Base-by-base conservation (phyloP, 495 filamentous ascomycete species). In the Penicillium turbatum region DNA sequence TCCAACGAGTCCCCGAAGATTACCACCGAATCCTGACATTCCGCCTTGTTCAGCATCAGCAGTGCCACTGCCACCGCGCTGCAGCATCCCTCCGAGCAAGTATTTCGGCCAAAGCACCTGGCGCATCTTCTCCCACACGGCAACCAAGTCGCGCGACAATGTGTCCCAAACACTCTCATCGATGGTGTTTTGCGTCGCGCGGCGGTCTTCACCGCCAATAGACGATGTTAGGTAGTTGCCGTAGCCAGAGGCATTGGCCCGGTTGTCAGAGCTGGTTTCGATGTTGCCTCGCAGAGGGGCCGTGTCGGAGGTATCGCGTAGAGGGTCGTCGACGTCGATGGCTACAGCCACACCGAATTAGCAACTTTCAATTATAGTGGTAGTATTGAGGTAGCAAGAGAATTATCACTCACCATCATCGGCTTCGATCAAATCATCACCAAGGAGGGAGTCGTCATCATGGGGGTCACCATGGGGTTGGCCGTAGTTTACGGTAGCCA, bases 41-140 rank as follows among this genome's bases (percentile, higher is more conserved):
- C 83, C 81, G 68, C 86, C 73, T 77, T 88, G 72, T 76, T 85
- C 73, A 2, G 82, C 82, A 47, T 76, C 82, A 37, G 84, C 81
- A 67, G 88, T 87, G 31, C 84, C 85, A 44, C 87, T 85, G 27
- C 88, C 89, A 53, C 79, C 72, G 61, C 80, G 70, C 65, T 80
- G 75, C 72, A 83, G 64, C 63, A 85, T 79, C 24, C 78, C 86
- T 47, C 87, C 87, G 39, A 97, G 85, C 42, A 97, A 77, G 75
- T 96, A 96, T 64, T 93, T 92, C 3, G 93, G 93, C 72, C 89
- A 98, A 43, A 98, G 82, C n/a, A 98, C 93, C 72, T 95, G 92
- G 70, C 86, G 84, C 89, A 97, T 90, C 79, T 97, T 97, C 72
- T 87, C 85, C 90, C 93, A 97, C 24, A 97, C 89, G 36, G 91